Percentiles rank a stretch among this genome's conserved stretches.
Conservation (phyloP, 2,329 filamentous ascomycete genomes). For the Biscogniauxia mediterranea region DNA sequence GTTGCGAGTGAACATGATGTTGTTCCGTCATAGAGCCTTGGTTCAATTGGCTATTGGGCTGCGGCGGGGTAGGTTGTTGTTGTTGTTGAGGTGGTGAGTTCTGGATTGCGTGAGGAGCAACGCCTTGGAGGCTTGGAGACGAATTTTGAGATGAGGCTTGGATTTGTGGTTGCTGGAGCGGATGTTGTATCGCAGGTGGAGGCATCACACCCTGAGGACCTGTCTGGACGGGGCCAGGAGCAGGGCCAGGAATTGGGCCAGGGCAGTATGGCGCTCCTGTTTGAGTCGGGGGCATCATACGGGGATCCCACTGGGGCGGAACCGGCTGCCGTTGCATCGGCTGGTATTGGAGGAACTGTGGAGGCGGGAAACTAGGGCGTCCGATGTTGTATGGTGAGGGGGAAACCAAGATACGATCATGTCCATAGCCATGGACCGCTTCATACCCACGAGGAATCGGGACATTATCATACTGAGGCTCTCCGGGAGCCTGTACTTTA, state of each 20-base stretch:
- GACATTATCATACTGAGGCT: conserved; percentile 31
- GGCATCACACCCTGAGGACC: conserved; percentile 4
- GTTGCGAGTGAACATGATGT: conserved; percentile 3
- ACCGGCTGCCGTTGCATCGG: conserved; percentile 8
- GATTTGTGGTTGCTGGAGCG: not conserved
- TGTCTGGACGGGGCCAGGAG: conserved; percentile 2
- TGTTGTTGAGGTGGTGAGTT: conserved; percentile 6
- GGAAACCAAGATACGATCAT: conserved; percentile 21
- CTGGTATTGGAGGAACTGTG: conserved; percentile 20
- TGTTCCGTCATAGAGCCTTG: conserved; percentile 5
- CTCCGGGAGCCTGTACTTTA: conserved; percentile 4
- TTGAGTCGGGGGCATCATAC: conserved; percentile 13
- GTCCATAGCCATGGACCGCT: conserved; percentile 33
- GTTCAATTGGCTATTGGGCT: conserved; percentile 3
- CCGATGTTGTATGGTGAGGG: conserved; percentile 31
- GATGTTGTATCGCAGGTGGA: not conserved
- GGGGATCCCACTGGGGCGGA: conserved; percentile 24
- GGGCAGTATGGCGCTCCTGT: conserved; percentile 7
- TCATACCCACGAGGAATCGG: conserved; percentile 34
- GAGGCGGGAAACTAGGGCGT: conserved; percentile 14
- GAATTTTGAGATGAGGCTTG: not conserved
- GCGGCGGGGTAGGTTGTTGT: conserved; percentile 5
- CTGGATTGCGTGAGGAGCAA: conserved; percentile 7
- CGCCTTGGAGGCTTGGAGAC: conserved; percentile 5
- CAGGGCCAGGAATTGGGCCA: conserved; percentile 1